phyloP scores from a whole-genome alignment of 371 early-diverging fungal species.

The Zychaea mexicana region DNA sequence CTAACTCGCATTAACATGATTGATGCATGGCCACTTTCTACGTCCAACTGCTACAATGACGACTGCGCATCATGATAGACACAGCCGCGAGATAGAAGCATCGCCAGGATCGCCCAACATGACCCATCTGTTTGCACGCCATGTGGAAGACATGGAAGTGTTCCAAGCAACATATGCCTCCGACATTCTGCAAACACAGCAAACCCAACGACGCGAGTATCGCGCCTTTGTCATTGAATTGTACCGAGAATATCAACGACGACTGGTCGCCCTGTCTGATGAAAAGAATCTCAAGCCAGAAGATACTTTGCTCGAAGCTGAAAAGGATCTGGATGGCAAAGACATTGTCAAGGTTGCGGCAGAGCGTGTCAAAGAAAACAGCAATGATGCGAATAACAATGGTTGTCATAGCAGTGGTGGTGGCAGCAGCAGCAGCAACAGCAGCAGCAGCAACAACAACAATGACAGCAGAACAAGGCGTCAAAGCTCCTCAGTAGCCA shows the following conservation, averaged over 20 bases:
- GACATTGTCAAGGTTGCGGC: slow-evolving; percentile 53
- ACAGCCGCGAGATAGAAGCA: slow-evolving; percentile 36
- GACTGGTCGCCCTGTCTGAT: slow-evolving; percentile 18
- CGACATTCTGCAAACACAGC: slow-evolving; percentile 59
- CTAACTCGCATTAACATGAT: background rate
- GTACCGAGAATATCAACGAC: slow-evolving; percentile 54
- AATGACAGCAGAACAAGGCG: background rate
- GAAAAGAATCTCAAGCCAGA: slow-evolving; percentile 19
- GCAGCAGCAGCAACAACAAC: too few species aligned
- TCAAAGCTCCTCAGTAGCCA: slow-evolving; percentile 11
- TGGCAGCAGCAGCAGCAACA: background rate
- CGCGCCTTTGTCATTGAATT: slow-evolving; percentile 71
- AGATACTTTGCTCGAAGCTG: slow-evolving; percentile 20
- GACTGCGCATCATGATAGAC: slow-evolving; percentile 33
- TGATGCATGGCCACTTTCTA: too few species aligned
- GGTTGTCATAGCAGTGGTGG: background rate
- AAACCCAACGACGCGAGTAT: slow-evolving; percentile 66
- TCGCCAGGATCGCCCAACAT: slow-evolving; percentile 25
- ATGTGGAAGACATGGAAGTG: slow-evolving; percentile 66
- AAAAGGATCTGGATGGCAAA: slow-evolving; percentile 52
- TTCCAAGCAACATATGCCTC: slow-evolving; percentile 67
- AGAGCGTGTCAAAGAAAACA: background rate
- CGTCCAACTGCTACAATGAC: too few species aligned
- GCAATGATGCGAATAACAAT: too few species aligned
- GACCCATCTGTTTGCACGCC: slow-evolving; percentile 51